phyloP scores from a whole-genome alignment of 495 filamentous ascomycete species.

The Penicillium parvum region DNA sequence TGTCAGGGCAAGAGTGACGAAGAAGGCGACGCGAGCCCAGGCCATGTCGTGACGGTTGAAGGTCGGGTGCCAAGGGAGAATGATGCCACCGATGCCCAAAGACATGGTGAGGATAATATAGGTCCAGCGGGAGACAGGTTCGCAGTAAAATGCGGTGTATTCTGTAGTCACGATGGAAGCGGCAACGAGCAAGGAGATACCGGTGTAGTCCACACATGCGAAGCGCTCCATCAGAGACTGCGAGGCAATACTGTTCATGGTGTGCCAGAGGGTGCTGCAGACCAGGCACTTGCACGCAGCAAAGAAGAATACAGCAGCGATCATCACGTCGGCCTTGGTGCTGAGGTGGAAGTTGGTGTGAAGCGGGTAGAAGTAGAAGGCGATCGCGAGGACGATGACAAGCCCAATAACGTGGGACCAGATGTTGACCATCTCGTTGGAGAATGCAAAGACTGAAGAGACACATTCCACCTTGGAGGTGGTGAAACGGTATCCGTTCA shows the following conservation, averaged over 20 bases:
- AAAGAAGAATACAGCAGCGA: constrained; percentile 94
- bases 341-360: constrained; percentile 80
- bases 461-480: constrained; percentile 84
- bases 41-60: constrained; percentile 93
- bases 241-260: constrained; percentile 92
- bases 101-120: constrained; percentile 81
- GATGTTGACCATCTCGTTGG: constrained; percentile 95
- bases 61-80: constrained; percentile 91
- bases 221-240: constrained; percentile 89
- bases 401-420: constrained; percentile 93
- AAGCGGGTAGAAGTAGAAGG: constrained; percentile 94
- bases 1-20: constrained; percentile 80
- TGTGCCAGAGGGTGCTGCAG: constrained; percentile 96
- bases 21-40: constrained; percentile 90
- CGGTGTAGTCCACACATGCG: constrained; percentile 97
- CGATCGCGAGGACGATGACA: constrained; percentile 78
- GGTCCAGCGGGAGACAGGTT: constrained; percentile 77
- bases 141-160: constrained; percentile 98
- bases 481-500: constrained; percentile 85
- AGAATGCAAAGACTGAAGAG: constrained; percentile 72
- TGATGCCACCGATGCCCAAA: constrained; percentile 81
- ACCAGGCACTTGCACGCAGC: constrained; percentile 93
- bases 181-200: constrained; percentile 93
- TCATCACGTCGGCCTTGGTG: constrained; percentile 78
- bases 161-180: constrained; percentile 98